Base-by-base conservation (phyloP, 1,139 yeast species). In the Geotrichum citri-aurantii region DNA sequence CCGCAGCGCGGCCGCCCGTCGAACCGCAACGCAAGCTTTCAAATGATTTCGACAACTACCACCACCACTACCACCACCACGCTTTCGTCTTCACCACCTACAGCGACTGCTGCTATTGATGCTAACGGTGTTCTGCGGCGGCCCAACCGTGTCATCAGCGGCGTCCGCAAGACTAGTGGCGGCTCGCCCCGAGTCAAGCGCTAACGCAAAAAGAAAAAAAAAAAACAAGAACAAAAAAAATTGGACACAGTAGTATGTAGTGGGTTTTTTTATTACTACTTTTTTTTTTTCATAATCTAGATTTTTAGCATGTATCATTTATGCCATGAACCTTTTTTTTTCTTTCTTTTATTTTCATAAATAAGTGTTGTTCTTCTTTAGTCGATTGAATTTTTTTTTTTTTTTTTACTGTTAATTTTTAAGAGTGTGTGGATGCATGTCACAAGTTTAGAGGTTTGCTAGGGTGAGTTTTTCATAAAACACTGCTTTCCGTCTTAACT, bases 61-160 rank as follows among this genome's bases (percentile, higher is more conserved):
- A 77, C 81, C 1, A 79, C 81, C 2, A 78, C 80, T 44, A 79
- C 82, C 10, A 71, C 81, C 53, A 78, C 81, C 1, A 47, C 59
- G 24, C 75, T 80, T 4, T 70, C 79, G 53, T 75, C 80, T 11
- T 79, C 71, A 23, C 69, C 82, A 2, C 55, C 60, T 4, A 46
- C 60, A 19, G 44, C 56, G 17, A 50, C 29, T 2, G 49, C 49
- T n/a, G 29, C 55, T 11, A 47, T 44, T 19, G 31, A 46, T n/a
- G 50, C 37, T 1, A 19, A 14, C 4, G 49, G 47, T 5, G 29
- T 49, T 11, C 42, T 52, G 10, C 54, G 55, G 12, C 44, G 59
- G 10, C 42, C 55, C n/a, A 50, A 46, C 21, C 50, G 59, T 5
- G 50, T 52, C 3, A 17, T 48, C 17, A 56, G 54, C 31, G 59